Conservation (phyloP, 306 rosid species). For the Pueraria montana region DNA sequence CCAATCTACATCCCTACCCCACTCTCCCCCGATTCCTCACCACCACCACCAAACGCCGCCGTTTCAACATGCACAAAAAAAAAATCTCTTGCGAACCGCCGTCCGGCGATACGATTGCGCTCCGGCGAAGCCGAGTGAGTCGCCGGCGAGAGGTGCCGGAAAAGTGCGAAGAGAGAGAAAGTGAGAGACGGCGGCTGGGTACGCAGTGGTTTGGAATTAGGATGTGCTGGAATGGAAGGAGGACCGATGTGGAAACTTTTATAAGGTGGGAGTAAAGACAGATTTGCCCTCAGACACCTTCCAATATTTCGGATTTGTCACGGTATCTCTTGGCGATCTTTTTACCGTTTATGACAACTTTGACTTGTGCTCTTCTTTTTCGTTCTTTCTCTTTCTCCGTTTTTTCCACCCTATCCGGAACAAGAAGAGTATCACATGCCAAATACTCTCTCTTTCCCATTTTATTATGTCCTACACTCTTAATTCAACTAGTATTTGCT, state of each 20-base stretch:
- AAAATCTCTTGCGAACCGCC: background rate
- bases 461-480: background rate
- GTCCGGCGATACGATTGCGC: background rate
- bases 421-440: too few species aligned
- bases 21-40: conserved; percentile 55
- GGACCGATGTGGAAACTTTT: conserved; percentile 60
- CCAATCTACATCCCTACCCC: conserved; percentile 60
- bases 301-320: conserved; percentile 52
- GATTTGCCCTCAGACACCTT: conserved; percentile 41
- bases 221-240: conserved; percentile 62
- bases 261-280: conserved; percentile 50
- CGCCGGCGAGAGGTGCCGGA: conserved; percentile 53
- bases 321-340: conserved; percentile 53
- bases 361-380: conserved; percentile 50
- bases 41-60: conserved; percentile 62
- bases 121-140: background rate
- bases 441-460: background rate
- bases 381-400: background rate
- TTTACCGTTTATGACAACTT: conserved; percentile 68
- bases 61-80: conserved; percentile 71
- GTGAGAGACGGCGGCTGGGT: conserved; percentile 55
- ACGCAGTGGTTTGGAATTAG: conserved; percentile 47
- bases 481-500: too few species aligned
- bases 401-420: background rate
- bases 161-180: conserved; percentile 42